phyloP scores from a whole-genome alignment of 495 filamentous ascomycete species.

The Oleoguttula mirabilis region DNA sequence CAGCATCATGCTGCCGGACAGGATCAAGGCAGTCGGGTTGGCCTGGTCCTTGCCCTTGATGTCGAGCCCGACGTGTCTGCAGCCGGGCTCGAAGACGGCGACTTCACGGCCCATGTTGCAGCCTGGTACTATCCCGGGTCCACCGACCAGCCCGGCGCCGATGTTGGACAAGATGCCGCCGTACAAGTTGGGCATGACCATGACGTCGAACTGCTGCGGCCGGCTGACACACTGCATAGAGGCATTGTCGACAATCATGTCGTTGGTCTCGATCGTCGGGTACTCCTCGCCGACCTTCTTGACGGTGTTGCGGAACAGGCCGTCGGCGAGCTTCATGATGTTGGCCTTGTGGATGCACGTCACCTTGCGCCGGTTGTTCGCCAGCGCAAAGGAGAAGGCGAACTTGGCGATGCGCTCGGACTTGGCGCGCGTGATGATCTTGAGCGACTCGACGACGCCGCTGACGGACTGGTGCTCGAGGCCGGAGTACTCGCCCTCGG shows the following conservation, averaged over 20 bases:
- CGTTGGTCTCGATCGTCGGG: slow-evolving; percentile 83
- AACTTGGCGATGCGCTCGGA: slow-evolving; percentile 98
- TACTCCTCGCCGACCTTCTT: slow-evolving; percentile 84
- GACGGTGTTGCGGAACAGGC: slow-evolving; percentile 96
- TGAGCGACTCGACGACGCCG: slow-evolving; percentile 96
- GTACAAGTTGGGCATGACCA: slow-evolving; percentile 99
- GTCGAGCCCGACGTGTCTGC: slow-evolving; percentile 95
- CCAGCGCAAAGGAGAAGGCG: slow-evolving; percentile 91
- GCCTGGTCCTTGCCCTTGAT: slow-evolving; percentile 99
- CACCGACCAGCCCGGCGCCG: slow-evolving; percentile 94
- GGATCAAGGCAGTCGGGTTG: slow-evolving; percentile 89
- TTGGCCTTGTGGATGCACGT: slow-evolving; percentile 99
- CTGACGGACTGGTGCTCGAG: slow-evolving; percentile 96
- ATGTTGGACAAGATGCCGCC: slow-evolving; percentile 98
- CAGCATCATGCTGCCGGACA: slow-evolving; percentile 91
- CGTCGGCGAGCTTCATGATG: slow-evolving; percentile 99
- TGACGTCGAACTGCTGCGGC: slow-evolving; percentile 97
- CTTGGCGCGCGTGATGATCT: slow-evolving; percentile 98
- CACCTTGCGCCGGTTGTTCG: slow-evolving; percentile 97
- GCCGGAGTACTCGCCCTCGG: slow-evolving; percentile 97
- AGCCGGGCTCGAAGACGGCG: slow-evolving; percentile 96
- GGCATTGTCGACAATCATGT: slow-evolving; percentile 99
- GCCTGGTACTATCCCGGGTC: slow-evolving; percentile 90
- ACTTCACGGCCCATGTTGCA: slow-evolving; percentile 99
- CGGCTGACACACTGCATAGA: slow-evolving; percentile 95